Percentiles rank a stretch among this genome's conserved stretches.
These are phyloP conservation scores for Leptodermis oblonga DNA, from an alignment of 257 asterid genomes.

Conservation along the genomic window DNA sequence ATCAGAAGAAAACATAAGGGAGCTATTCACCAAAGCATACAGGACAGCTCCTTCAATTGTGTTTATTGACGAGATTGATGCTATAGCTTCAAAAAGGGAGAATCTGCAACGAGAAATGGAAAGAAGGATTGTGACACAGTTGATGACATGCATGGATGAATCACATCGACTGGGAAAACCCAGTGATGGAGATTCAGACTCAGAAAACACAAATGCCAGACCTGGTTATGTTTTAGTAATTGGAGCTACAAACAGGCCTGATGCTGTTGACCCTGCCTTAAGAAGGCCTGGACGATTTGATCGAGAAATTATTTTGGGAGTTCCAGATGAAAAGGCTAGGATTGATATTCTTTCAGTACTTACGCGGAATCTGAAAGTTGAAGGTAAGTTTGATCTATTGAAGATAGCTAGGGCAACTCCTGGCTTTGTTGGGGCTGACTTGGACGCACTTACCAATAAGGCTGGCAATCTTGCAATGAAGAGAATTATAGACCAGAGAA, in stretches of 20 bases:
- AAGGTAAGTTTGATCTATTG: conserved; percentile 71
- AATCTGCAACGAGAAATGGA: conserved; percentile 80
- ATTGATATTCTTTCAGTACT: conserved; percentile 61
- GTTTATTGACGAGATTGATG: conserved; percentile 92
- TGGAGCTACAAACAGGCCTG: conserved; percentile 92
- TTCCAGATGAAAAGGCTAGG: conserved; percentile 80
- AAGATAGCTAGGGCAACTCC: conserved; percentile 80
- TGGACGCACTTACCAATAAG: conserved; percentile 62
- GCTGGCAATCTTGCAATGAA: conserved; percentile 88
- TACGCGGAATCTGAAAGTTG: conserved; percentile 57
- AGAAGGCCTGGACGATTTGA: conserved; percentile 97
- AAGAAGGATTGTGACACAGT: conserved; percentile 74
- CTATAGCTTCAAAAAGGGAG: conserved; percentile 89
- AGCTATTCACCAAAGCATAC: conserved; percentile 69
- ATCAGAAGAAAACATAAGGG: conserved; percentile 82
- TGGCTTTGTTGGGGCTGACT: conserved; percentile 93
- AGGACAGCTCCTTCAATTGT: conserved; percentile 91
- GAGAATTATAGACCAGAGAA: conserved; percentile 58
- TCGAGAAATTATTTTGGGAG: conserved; percentile 65
- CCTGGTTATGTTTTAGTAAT: conserved; percentile 76
- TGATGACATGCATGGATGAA: conserved; percentile 91
- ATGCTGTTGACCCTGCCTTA: conserved; percentile 77
- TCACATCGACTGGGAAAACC: conserved; percentile 43
- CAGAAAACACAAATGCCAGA: conserved; percentile 31
- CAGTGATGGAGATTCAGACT: conserved; percentile 20